Percentiles rank a stretch among this genome's conserved stretches.
Conservation (phyloP, 164 flowering plant genomes). For the Litsea cubeba region DNA sequence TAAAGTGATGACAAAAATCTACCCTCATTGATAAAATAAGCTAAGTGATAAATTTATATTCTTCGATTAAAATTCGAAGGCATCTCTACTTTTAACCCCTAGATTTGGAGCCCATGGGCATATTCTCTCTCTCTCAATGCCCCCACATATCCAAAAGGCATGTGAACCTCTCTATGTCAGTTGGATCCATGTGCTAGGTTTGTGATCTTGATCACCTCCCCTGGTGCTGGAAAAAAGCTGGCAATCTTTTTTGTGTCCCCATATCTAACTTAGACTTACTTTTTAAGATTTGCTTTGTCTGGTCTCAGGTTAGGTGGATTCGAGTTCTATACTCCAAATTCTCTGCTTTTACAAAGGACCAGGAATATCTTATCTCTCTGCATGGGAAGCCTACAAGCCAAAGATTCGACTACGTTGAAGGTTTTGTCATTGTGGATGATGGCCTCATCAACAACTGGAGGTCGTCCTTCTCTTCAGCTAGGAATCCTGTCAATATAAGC, state of each 20-base stretch:
- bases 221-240: background rate
- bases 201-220: background rate
- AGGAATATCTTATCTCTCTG: constrained; percentile 78
- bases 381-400: constrained; percentile 36
- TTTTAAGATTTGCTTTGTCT: constrained; percentile 7
- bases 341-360: constrained; percentile 66
- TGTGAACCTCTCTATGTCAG: background rate
- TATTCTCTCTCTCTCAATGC: too few relatives aligned
- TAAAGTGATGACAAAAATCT: too few relatives aligned
- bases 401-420: constrained; percentile 89
- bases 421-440: constrained; percentile 87
- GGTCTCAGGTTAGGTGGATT: constrained; percentile 80
- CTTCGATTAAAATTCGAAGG: too few relatives aligned
- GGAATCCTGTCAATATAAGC: constrained; percentile 68
- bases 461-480: constrained; percentile 87
- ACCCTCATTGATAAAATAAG: too few relatives aligned
- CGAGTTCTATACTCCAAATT: constrained; percentile 79
- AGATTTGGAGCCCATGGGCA: too few relatives aligned
- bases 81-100: too few relatives aligned
- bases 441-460: constrained; percentile 91
- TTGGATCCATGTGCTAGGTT: background rate
- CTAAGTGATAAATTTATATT: too few relatives aligned
- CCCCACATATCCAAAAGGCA: too few relatives aligned
- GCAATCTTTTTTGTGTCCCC: background rate
- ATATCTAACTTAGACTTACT: background rate